Evolutionary conservation across 371 early-diverging fungal genomes (phyloP).

Genomic region (Conidiobolus incongruus): DNA sequence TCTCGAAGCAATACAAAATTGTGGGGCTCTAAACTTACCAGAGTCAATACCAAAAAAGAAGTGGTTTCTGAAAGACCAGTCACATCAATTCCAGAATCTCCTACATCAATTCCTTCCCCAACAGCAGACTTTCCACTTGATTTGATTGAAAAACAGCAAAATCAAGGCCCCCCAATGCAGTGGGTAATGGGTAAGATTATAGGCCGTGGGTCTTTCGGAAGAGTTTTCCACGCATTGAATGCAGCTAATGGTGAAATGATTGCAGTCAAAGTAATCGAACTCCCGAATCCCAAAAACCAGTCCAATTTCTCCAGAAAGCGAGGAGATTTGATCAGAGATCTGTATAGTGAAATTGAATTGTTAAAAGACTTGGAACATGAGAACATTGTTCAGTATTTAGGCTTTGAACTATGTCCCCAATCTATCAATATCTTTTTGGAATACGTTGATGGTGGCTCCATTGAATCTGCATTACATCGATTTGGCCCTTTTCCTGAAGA

Average conservation of each 20-base stretch:
- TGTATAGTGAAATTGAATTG: conserved; percentile 65
- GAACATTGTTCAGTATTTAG: conserved; percentile 60
- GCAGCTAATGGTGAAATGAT: conserved; percentile 65
- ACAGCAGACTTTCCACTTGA: conserved; percentile 4
- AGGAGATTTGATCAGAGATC: conserved; percentile 17
- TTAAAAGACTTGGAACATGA: conserved; percentile 62
- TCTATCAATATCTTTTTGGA: conserved; percentile 75
- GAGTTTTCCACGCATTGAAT: conserved; percentile 73
- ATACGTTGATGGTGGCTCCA: conserved; percentile 71
- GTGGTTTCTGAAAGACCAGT: neutral
- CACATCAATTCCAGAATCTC: conserved; percentile 3
- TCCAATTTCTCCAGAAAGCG: neutral
- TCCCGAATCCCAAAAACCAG: conserved; percentile 13
- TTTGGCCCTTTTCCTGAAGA: conserved; percentile 51
- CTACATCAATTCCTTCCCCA: conserved; percentile 7
- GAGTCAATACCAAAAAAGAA: neutral
- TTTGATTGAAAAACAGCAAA: neutral
- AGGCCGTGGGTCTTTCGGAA: conserved; percentile 90
- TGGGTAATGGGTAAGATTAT: conserved; percentile 75
- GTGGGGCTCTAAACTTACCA: conserved; percentile 3
- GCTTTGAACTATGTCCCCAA: conserved; percentile 30
- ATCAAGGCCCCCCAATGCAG: conserved; percentile 8
- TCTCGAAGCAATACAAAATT: conserved; percentile 2
- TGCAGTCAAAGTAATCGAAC: conserved; percentile 85
- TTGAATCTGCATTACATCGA: conserved; percentile 34